These are phyloP conservation scores for Suhomyces sp. DNA, from an alignment of 805 yeast species.

Conservation along the genomic window DNA sequence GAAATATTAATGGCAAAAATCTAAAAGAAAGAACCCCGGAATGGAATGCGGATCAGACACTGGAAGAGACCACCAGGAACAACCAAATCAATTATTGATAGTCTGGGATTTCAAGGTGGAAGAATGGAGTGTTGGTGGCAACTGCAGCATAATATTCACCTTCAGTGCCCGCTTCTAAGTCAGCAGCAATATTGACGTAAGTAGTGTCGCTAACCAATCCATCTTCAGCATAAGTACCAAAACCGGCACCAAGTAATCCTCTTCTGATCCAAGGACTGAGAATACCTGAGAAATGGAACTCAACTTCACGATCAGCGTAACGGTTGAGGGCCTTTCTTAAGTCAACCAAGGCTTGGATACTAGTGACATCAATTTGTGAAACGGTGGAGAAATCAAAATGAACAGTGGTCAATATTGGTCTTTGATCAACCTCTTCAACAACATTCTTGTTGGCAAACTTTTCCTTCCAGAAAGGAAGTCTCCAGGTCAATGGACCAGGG, in stretches of 20 bases:
- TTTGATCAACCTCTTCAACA: conserved; percentile 33
- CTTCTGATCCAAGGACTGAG: conserved; percentile 85
- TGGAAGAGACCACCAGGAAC: too few relatives aligned
- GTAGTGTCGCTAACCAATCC: conserved; percentile 37
- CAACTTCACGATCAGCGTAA: conserved; percentile 81
- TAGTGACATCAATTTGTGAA: conserved; percentile 74
- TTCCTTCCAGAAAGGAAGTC: conserved; percentile 29
- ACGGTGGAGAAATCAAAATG: conserved; percentile 83
- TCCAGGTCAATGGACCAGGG: conserved; percentile 61
- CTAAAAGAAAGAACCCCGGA: too few relatives aligned
- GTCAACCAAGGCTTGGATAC: conserved; percentile 76
- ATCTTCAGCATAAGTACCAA: conserved; percentile 57
- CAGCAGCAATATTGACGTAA: conserved; percentile 42
- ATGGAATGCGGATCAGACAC: too few relatives aligned
- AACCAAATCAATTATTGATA: conserved; percentile 31
- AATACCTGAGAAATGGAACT: conserved; percentile 85
- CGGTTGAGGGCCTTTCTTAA: conserved; percentile 66
- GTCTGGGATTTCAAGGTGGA: conserved; percentile 76
- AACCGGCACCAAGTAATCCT: conserved; percentile 71
- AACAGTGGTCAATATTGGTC: conserved; percentile 69
- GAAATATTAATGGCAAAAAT: too few relatives aligned
- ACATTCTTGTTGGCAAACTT: conserved; percentile 13
- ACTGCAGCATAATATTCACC: conserved; percentile 51
- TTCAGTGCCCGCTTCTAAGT: conserved; percentile 30
- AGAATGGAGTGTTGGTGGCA: conserved; percentile 68